Evolutionary conservation across 768 basidiomycete species (phyloP).

Genomic region (Exidia glandulosa): DNA sequence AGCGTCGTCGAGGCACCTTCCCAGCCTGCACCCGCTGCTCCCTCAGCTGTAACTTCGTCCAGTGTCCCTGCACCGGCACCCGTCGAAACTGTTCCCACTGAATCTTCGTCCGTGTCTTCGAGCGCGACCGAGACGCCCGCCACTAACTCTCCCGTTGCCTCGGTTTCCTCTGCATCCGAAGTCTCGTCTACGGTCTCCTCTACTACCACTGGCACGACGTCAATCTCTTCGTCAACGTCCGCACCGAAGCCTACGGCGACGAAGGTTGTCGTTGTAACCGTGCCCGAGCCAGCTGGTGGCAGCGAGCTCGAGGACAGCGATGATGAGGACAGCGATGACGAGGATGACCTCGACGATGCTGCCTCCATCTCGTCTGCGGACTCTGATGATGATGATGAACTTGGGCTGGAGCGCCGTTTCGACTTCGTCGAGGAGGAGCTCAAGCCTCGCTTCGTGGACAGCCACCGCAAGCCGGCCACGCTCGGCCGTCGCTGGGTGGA

Average conservation of each 20-base stretch:
- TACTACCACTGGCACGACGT: constrained; percentile 3
- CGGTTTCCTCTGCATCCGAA: neutral
- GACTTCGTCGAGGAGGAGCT: no score
- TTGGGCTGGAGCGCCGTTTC: no score
- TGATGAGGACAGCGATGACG: constrained; percentile 4
- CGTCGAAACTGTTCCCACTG: neutral
- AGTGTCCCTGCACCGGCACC: no score
- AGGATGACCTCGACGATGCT: constrained; percentile 9
- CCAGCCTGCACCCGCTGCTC: no score
- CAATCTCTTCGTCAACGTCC: neutral
- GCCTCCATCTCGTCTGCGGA: no score
- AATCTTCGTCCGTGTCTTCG: neutral
- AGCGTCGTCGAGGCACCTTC: neutral
- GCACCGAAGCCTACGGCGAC: constrained; percentile 3
- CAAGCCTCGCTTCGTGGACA: neutral
- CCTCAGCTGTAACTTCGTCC: no score
- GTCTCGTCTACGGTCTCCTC: constrained; percentile 1
- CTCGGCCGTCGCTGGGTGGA: no score
- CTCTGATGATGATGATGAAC: no score
- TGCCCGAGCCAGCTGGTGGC: constrained; percentile 1
- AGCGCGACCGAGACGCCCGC: constrained; percentile 3
- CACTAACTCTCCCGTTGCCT: neutral
- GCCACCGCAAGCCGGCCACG: neutral
- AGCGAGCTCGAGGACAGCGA: constrained; percentile 10
- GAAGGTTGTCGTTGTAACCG: neutral